Conservation (phyloP, 225 moss, liverwort and hornwort genomes). For the Physcomitrellopsis africana region DNA sequence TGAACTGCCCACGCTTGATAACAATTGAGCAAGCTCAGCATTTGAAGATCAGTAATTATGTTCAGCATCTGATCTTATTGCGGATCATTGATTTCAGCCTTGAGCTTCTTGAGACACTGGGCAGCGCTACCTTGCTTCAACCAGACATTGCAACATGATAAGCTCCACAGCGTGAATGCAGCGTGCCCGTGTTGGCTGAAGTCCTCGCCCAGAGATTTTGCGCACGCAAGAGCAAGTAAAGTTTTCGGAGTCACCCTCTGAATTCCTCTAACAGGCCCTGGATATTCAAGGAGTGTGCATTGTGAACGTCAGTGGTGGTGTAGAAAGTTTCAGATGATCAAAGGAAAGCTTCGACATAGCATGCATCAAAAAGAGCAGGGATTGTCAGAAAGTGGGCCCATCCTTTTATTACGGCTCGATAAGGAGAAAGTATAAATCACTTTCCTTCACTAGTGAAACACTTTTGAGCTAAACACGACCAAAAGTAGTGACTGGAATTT, state of each 20-base stretch:
- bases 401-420: background rate
- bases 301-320: conserved; percentile 18
- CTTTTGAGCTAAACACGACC: background rate
- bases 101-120: conserved; percentile 17
- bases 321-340: background rate
- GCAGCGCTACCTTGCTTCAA: conserved; percentile 17
- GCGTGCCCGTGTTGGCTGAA: conserved; percentile 3
- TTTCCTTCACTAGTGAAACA: background rate
- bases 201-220: background rate
- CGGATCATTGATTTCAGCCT: conserved; percentile 5
- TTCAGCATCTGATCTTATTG: background rate
- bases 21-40: conserved; percentile 10
- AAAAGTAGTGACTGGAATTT: background rate
- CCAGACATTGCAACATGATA: conserved; percentile 16
- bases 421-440: background rate
- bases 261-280: conserved; percentile 70
- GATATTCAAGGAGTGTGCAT: conserved; percentile 13
- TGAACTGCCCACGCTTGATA: background rate
- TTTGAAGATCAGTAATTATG: background rate
- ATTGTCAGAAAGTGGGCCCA: background rate
- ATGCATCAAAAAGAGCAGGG: background rate
- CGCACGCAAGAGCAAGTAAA: background rate
- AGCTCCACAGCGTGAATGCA: background rate
- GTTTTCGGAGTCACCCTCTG: conserved; percentile 38
- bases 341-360: background rate